phyloP scores from a whole-genome alignment of 1,284 basidiomycete species.

The Bondarzewia mesenterica region DNA sequence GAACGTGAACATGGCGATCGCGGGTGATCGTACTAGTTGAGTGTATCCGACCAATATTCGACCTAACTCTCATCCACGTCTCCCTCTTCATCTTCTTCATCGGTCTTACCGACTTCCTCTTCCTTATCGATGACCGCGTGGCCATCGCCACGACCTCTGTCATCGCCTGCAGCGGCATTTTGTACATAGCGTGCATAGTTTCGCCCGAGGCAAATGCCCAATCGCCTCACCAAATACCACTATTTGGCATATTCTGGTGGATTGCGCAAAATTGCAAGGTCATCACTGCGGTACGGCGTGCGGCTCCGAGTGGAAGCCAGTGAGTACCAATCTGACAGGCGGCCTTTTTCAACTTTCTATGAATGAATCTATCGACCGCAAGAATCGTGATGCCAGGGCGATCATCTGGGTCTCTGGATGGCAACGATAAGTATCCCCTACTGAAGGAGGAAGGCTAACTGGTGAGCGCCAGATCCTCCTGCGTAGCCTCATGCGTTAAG shows the following conservation, averaged over 20 bases:
- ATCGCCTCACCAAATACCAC: conserved; percentile 9
- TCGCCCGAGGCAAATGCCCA: conserved; percentile 5
- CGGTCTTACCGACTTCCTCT: conserved; percentile 5
- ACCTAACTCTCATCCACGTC: conserved; percentile 9
- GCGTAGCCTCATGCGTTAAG: too few species aligned
- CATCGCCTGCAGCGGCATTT: background rate
- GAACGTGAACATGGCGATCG: conserved; percentile 7
- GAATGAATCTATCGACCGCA: too few species aligned
- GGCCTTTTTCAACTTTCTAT: too few species aligned
- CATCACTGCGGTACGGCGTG: too few species aligned
- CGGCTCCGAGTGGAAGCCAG: too few species aligned
- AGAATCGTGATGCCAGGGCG: too few species aligned
- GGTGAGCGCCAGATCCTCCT: too few species aligned
- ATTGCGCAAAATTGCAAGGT: conserved; percentile 6
- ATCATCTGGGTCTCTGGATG: too few species aligned
- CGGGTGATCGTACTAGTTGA: conserved; percentile 7
- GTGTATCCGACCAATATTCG: too few species aligned
- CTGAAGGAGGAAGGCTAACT: too few species aligned
- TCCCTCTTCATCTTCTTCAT: conserved; percentile 10
- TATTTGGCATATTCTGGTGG: conserved; percentile 8
- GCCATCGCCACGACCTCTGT: background rate
- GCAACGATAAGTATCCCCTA: too few species aligned
- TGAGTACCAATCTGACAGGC: too few species aligned
- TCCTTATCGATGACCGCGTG: conserved; percentile 1
- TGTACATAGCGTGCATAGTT: conserved; percentile 6